A percentile compares a stretch with the other conserved stretches of the same genome.
Conservation (phyloP, 306 rosid genomes). For the Cucurbita pepo region DNA sequence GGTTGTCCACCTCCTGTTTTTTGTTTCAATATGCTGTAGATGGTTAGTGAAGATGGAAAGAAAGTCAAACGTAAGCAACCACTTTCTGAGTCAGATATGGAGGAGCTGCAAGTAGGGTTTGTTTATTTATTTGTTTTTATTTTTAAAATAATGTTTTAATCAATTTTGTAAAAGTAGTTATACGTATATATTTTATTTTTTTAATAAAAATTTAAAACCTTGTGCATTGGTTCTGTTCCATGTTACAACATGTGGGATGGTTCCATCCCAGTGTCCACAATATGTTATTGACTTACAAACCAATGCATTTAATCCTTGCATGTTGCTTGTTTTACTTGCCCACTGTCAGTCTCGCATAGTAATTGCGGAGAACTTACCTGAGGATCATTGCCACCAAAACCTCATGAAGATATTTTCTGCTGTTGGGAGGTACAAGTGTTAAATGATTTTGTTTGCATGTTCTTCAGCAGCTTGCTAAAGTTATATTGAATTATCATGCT, state of each 20-base stretch:
- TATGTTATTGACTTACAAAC: neutral
- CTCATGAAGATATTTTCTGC: constrained; percentile 84
- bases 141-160: neutral
- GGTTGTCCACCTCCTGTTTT: constrained; percentile 4
- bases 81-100: constrained; percentile 62
- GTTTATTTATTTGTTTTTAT: neutral
- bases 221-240: neutral
- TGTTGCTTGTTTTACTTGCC: constrained; percentile 9
- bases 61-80: constrained; percentile 66
- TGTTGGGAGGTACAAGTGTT: constrained; percentile 66
- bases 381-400: constrained; percentile 98
- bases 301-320: constrained; percentile 1
- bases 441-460: neutral
- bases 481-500: neutral
- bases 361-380: constrained; percentile 94
- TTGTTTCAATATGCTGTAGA: constrained; percentile 31
- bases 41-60: constrained; percentile 88
- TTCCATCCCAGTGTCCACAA: neutral
- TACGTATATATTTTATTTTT: neutral
- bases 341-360: constrained; percentile 63
- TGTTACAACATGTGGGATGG: neutral
- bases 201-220: neutral
- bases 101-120: constrained; percentile 72
- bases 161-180: neutral
- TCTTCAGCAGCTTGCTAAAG: neutral